These are phyloP conservation scores for Akanthomyces lecanii DNA, from an alignment of 2,329 filamentous ascomycete species.

Conservation along the genomic window DNA sequence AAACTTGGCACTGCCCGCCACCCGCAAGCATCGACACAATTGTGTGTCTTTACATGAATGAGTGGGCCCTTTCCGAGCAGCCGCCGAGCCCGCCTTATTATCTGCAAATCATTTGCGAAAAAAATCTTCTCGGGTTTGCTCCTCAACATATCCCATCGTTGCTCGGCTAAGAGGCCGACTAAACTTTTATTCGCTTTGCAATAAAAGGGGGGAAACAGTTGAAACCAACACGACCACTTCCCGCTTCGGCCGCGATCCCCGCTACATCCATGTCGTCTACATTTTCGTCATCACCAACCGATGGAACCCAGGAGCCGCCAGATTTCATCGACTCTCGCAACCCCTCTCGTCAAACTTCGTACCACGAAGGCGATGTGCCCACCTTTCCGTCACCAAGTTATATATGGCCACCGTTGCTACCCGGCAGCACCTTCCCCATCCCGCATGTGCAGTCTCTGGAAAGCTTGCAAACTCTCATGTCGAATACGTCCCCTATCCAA, in stretches of 20 bases:
- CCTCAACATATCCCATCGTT: neutral
- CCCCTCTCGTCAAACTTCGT: conserved; percentile 10
- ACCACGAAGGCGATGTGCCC: conserved; percentile 1
- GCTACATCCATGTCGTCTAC: conserved; percentile 14
- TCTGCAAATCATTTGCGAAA: conserved; percentile 3
- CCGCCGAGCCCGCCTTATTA: conserved; percentile 8
- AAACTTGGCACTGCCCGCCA: neutral
- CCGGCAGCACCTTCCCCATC: neutral
- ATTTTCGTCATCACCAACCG: conserved; percentile 1
- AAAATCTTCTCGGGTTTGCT: neutral
- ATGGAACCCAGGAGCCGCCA: neutral
- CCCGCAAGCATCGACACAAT: neutral
- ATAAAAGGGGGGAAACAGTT: neutral
- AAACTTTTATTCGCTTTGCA: neutral
- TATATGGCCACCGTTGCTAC: neutral
- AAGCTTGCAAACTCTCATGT: neutral
- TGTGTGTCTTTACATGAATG: neutral
- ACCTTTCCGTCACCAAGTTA: neutral
- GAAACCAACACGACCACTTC: neutral
- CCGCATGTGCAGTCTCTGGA: conserved; percentile 1
- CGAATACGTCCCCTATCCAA: neutral
- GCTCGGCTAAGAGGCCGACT: conserved; percentile 5
- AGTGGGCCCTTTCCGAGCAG: neutral
- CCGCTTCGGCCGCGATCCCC: neutral
- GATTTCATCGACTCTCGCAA: neutral